Base-by-base conservation (phyloP, 768 basidiomycete genomes). In the Rhodotorula toruloides region DNA sequence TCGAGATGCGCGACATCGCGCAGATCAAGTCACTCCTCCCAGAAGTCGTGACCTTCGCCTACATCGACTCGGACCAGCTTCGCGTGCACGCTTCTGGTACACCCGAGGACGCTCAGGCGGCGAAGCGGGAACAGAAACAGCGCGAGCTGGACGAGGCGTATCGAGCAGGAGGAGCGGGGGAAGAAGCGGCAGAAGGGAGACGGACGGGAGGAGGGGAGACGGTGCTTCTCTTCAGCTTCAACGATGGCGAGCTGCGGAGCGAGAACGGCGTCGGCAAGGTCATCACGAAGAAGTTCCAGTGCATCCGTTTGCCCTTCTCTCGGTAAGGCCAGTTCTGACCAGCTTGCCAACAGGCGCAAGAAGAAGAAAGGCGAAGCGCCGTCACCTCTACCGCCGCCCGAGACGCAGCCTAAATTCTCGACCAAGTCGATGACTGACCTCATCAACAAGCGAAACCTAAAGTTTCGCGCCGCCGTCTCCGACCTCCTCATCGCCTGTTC, bases 1-100 rank as follows among this genome's bases (percentile, higher is more conserved):
- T 93, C 29, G 87, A 91, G 65, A 79, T 91, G n/a, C 76, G 79
- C 46, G 83, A 84, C 70, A 85, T 94, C 27, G 87, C 90, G 9
- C 88, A 92, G 77, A 81, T 94, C 66, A 92, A 92, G 89, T 91
- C 89, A 14, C 81, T 94, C n/a, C 78, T 92, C 21, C 91, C 91
- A 2, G 85, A 87, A 62, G 79, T 90, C 46, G 80, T 94, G 72
- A 85, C 83, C 57, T 93, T 93, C 72, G 86, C 89, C 12, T 93
- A 91, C 74, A 86, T 87, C 68, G 85, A 87, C 60, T 77, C 79
- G 37, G 81, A 83, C 52, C 82, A 87, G 50, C 76, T 89, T 19
- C 83, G 83, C 56, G 80, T 87, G 58, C 82, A 87, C 59, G 70
- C 70, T 16, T 74, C 74, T 11, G 77, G 80, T 42, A 78, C 48